These are phyloP conservation scores for Cicer chorassanicum DNA, from an alignment of 306 rosid species.

Conservation along the genomic window DNA sequence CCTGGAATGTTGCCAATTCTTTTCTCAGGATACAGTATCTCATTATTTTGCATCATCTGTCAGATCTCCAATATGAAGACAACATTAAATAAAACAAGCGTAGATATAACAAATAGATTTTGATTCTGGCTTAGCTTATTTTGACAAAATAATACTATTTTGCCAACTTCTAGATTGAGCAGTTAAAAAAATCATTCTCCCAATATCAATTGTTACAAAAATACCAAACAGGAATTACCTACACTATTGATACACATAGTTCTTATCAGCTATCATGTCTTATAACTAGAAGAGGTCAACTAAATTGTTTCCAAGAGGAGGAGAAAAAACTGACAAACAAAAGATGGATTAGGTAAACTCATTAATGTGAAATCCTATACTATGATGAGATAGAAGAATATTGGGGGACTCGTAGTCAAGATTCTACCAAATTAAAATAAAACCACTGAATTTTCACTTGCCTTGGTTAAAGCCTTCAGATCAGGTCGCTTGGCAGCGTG, in stretches of 20 bases:
- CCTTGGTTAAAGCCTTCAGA: conserved; percentile 85
- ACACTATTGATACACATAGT: not conserved
- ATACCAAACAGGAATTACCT: not conserved
- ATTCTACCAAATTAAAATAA: conserved; percentile 11
- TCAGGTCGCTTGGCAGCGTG: conserved; percentile 73
- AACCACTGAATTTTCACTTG: conserved; percentile 45
- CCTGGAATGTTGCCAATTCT: conserved; percentile 86
- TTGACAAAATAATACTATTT: not conserved
- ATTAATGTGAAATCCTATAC: not conserved
- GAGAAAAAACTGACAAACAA: not conserved
- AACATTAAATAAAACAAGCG: conserved; percentile 16
- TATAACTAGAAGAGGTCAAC: conserved; percentile 22
- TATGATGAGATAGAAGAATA: not conserved
- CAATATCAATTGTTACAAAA: not conserved
- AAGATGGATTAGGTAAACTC: not conserved
- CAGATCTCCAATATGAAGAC: conserved; percentile 36
- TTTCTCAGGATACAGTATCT: conserved; percentile 61
- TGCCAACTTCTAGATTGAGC: not conserved
- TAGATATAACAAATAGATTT: conserved; percentile 5
- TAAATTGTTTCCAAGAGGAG: not conserved
- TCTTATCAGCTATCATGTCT: not conserved
- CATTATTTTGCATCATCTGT: conserved; percentile 74
- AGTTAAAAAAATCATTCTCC: not conserved
- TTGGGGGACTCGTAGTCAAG: not conserved
- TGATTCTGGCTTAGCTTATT: not conserved